Evolutionary conservation across 1,284 basidiomycete species (phyloP), one percentile per base, ranked within the genome.

Genomic region (Ganoderma multipileum): DNA sequence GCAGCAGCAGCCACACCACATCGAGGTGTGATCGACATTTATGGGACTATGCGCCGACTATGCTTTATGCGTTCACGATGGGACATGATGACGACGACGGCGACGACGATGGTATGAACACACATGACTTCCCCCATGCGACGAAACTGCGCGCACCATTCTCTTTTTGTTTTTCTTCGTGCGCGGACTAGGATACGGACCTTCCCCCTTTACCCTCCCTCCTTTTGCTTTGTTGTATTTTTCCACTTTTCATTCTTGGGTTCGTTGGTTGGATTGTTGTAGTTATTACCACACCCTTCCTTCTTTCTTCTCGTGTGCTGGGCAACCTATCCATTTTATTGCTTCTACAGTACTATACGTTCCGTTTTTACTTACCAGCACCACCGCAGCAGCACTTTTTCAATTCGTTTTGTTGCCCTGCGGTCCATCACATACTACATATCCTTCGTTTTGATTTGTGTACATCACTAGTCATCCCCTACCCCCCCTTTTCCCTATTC

Each of bases 291-390:
- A 54, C 38, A 26, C 28, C 20, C 64, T 63, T 64, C 64, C 60
- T 50, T 50, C 41, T 64, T 50, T 68, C 41, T 57, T 64, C 68
- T 68, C 68, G 66, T 69, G 71, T 74, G 73, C 76, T 75, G 75
- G 75, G 74, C 74, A 76, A 71, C 64, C 76, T 77, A 77, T 65
- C 68, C 62, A n/a, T 28, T 70, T 68, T 64, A 33, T 63, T 69
- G 57, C 61, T 69, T 68, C 67, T 67, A 50, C 61, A 39, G 44
- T 68, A 55, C 57, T 55, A 42, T 30, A 67, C 59, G 26, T 23
- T 30, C 18, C 18, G 7, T 18, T 39, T 54, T 33, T 38, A n/a
- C 58, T 33, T 38, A n/a, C 44, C 36, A 39, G 28, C 50, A 14
- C 55, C 63, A 33, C 63, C 71, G 61, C 67, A 18, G 69, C 62